A percentile compares a stretch with the other conserved stretches of the same genome.
Conservation (phyloP, 1,284 basidiomycete genomes). For the Phellinidium pouzarii region DNA sequence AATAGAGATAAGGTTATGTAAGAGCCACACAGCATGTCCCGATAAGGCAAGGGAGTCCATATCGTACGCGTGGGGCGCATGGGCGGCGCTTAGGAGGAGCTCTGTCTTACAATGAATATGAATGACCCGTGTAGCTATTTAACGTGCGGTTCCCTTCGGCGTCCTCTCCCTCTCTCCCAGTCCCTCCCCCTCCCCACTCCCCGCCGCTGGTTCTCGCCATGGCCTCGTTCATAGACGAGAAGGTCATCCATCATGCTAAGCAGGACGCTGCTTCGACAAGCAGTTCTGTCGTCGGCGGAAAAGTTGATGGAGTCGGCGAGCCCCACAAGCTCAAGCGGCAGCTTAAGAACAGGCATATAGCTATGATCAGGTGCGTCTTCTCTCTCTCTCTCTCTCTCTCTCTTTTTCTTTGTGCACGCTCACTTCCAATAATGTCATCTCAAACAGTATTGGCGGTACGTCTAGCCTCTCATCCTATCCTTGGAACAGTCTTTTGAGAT, state of each 20-base stretch:
- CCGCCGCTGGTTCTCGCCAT: conserved; percentile 1
- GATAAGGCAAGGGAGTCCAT: no score
- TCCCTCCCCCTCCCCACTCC: background rate
- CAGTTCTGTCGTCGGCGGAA: background rate
- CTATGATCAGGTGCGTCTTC: conserved; percentile 55
- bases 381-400: background rate
- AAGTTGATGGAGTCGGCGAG: conserved; percentile 5
- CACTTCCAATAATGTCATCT: conserved; percentile 17
- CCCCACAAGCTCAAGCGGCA: conserved; percentile 41
- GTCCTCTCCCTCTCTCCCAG: background rate
- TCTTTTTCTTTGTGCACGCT: background rate
- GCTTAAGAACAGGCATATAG: conserved; percentile 61
- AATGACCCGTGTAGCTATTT: no score
- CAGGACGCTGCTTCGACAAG: background rate
- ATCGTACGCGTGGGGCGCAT: no score
- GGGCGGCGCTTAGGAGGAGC: no score
- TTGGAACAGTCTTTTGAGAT: background rate
- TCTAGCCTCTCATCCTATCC: background rate
- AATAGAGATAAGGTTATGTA: no score
- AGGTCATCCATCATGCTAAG: conserved; percentile 5
- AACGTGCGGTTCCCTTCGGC: no score
- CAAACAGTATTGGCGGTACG: conserved; percentile 31
- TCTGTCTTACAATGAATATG: no score
- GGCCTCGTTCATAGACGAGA: conserved; percentile 13
- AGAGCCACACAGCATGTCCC: no score